Evolutionary conservation across 2,329 filamentous ascomycete species (phyloP).

Genomic region (Talaromyces sp.): DNA sequence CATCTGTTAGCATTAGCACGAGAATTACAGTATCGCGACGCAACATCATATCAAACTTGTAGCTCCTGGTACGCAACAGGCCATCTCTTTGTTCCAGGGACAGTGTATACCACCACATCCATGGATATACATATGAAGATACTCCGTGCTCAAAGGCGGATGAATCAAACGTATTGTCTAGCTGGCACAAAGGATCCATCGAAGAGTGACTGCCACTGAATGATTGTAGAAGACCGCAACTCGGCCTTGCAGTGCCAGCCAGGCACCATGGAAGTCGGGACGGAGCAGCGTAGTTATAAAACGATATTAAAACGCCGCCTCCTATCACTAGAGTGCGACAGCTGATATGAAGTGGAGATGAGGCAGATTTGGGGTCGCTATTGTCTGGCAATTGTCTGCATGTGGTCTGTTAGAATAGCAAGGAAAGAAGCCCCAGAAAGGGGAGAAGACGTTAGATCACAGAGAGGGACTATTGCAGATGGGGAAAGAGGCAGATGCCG

Average conservation of each 20-base stretch:
- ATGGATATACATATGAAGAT: not conserved
- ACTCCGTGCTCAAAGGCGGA: not conserved
- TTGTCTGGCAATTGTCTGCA: not conserved
- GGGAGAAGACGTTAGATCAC: not conserved
- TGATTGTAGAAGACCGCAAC: not conserved
- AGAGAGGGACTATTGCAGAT: not conserved
- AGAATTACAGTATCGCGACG: not conserved
- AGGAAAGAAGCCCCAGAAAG: not conserved
- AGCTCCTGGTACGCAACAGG: not conserved
- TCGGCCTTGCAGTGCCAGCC: conserved; percentile 6
- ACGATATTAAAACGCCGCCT: not conserved
- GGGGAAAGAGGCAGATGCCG: not conserved
- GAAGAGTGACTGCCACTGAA: not conserved
- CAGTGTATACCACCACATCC: not conserved
- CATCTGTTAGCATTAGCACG: not conserved
- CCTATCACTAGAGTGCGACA: not conserved
- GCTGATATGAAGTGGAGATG: not conserved
- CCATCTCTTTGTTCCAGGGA: not conserved
- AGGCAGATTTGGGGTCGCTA: not conserved
- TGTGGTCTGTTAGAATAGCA: not conserved
- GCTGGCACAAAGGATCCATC: not conserved
- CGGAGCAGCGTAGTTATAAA: not conserved
- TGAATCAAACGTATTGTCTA: not conserved
- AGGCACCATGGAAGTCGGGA: not conserved
- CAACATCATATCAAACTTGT: not conserved